phyloP scores from a whole-genome alignment of 1,139 yeast genomes.

The Meyerozyma athensensis region DNA sequence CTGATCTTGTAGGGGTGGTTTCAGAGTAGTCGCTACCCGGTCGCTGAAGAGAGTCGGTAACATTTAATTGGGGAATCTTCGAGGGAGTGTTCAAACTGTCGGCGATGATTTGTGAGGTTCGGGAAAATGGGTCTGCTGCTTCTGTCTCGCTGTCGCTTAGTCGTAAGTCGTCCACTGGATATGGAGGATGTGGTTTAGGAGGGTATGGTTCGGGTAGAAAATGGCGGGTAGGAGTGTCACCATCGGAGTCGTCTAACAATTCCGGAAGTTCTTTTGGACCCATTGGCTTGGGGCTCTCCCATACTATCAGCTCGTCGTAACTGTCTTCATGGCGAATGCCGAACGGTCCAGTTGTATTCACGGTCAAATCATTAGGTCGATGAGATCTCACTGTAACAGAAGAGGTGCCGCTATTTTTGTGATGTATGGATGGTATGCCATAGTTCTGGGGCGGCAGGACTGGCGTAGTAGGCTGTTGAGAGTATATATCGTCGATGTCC shows the following conservation, averaged over 20 bases:
- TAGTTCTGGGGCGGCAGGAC: neutral
- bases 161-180: neutral
- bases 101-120: neutral
- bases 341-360: neutral
- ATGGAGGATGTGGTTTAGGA: constrained; percentile 1
- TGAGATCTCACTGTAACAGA: too few species aligned
- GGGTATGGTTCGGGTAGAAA: neutral
- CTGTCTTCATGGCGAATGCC: neutral
- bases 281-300: constrained; percentile 36
- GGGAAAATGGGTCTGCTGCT: neutral
- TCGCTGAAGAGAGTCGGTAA: neutral
- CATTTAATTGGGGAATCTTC: constrained; percentile 12
- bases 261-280: constrained; percentile 38
- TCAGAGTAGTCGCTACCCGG: neutral
- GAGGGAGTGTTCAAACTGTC: constrained; percentile 14
- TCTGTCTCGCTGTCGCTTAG: neutral
- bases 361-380: neutral
- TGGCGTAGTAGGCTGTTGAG: neutral
- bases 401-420: too few species aligned
- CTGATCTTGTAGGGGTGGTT: neutral
- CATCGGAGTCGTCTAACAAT: neutral
- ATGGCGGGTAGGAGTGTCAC: neutral
- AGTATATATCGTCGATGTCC: neutral
- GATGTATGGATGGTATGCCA: too few species aligned
- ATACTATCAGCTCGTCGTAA: neutral